These are phyloP conservation scores for Telopea speciosissima DNA, from an alignment of 177 flowering plant genomes.

Conservation along the genomic window DNA sequence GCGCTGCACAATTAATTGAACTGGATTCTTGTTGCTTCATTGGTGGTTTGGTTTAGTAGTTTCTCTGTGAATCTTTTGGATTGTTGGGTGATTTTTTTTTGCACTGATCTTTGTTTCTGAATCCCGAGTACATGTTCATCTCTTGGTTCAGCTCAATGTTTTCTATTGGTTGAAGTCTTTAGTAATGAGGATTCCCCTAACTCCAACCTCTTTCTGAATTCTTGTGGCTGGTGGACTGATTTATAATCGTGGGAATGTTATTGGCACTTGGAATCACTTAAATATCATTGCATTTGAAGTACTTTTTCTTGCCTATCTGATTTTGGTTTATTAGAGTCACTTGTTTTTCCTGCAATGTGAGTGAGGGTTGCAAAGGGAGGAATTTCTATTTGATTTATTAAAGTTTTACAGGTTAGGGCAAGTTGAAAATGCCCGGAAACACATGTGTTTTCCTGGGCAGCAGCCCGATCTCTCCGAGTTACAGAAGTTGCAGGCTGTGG, in stretches of 20 bases:
- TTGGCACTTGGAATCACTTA: background rate
- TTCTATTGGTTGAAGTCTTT: background rate
- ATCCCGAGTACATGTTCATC: background rate
- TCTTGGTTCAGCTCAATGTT: background rate
- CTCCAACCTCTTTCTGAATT: background rate
- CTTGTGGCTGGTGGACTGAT: background rate
- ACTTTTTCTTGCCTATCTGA: background rate
- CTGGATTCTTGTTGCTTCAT: no score
- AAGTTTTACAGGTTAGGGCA: slow-evolving; percentile 62
- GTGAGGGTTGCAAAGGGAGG: background rate
- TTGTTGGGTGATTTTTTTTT: background rate
- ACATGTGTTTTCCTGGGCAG: slow-evolving; percentile 40
- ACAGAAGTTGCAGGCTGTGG: slow-evolving; percentile 57
- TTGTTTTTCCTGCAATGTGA: background rate
- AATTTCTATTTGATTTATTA: no score
- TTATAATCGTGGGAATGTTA: background rate
- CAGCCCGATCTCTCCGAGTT: slow-evolving; percentile 50
- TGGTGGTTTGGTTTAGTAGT: background rate
- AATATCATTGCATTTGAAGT: background rate
- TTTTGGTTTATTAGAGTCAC: background rate
- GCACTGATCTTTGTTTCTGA: background rate
- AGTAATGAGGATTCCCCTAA: background rate
- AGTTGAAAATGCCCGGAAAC: slow-evolving; percentile 71
- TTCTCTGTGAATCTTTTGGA: background rate
- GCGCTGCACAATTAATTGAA: background rate